Percentiles rank a stretch among this genome's conserved stretches.
Conservation (phyloP, 2,329 filamentous ascomycete genomes). For the Trichoderma sp. region DNA sequence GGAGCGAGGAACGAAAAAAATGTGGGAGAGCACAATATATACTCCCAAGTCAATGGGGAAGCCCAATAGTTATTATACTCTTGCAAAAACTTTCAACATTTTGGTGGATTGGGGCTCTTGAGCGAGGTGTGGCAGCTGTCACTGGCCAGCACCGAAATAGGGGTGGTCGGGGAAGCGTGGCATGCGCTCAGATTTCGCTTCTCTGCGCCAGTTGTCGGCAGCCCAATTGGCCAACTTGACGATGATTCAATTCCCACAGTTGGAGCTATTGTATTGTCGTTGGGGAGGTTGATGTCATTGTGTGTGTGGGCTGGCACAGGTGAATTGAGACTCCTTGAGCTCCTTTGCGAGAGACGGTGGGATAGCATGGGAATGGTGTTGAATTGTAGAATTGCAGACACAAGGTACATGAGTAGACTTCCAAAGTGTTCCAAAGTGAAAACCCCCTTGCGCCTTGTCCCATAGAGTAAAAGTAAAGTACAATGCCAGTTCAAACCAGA, state of each 20-base stretch:
- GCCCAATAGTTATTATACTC: not conserved
- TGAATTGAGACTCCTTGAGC: not conserved
- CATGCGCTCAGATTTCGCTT: not conserved
- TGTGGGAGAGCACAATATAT: not conserved
- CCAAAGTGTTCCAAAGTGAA: not conserved
- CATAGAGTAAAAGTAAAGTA: slow-evolving; percentile 3
- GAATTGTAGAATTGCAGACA: not conserved
- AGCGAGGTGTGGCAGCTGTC: slow-evolving; percentile 25
- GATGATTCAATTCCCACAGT: not conserved
- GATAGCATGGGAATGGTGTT: not conserved
- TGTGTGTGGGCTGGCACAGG: not conserved
- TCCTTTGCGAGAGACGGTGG: not conserved
- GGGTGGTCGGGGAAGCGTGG: not conserved
- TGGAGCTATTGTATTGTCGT: not conserved
- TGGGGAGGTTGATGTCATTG: not conserved
- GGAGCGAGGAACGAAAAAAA: slow-evolving; percentile 2
- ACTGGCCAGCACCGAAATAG: slow-evolving; percentile 16
- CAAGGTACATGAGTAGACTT: slow-evolving; percentile 6
- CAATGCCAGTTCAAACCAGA: not conserved
- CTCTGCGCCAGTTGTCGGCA: not conserved
- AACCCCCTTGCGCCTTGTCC: slow-evolving; percentile 11
- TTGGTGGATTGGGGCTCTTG: not conserved
- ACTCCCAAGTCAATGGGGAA: not conserved
- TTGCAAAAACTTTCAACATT: not conserved
- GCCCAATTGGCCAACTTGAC: not conserved